Percentiles rank a stretch among this genome's conserved stretches.
Evolutionary conservation across 176 grass and related monocot genomes (phyloP).

Genomic region (Calamus simplicifolius): DNA sequence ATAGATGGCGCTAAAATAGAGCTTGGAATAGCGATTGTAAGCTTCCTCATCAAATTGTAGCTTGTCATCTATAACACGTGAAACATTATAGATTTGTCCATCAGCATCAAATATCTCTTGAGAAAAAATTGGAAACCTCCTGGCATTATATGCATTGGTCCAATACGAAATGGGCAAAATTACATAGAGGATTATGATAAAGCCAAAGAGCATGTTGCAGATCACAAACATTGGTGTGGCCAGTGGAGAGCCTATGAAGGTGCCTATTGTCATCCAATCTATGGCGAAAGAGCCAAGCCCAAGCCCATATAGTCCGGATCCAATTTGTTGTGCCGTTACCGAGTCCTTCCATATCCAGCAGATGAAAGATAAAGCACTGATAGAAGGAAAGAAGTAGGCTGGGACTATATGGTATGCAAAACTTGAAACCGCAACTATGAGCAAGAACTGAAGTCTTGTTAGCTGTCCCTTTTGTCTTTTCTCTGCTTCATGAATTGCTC

Average conservation of each 20-base stretch:
- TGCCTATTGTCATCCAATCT: conserved; percentile 50
- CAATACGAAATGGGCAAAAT: conserved; percentile 52
- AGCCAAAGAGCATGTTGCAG: conserved; percentile 52
- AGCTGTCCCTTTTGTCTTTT: conserved; percentile 42
- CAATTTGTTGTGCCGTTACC: conserved; percentile 54
- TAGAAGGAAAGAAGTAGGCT: conserved; percentile 63
- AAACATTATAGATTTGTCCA: conserved; percentile 7
- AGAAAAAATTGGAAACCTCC: conserved; percentile 44
- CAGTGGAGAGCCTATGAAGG: conserved; percentile 53
- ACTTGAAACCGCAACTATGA: conserved; percentile 42
- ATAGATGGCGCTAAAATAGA: not conserved
- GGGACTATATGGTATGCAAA: conserved; percentile 78
- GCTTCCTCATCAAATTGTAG: not conserved
- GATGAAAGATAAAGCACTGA: conserved; percentile 43
- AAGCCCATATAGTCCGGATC: conserved; percentile 47
- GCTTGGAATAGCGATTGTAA: not conserved
- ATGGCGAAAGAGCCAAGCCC: conserved; percentile 65
- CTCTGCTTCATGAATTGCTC: conserved; percentile 75
- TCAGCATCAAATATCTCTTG: conserved; percentile 39
- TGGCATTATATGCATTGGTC: conserved; percentile 41
- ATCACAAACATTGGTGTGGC: conserved; percentile 62
- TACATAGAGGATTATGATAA: conserved; percentile 46
- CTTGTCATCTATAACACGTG: not conserved
- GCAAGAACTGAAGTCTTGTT: conserved; percentile 69
- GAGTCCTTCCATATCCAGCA: conserved; percentile 62